phyloP scores from a whole-genome alignment of 2,329 filamentous ascomycete genomes.

The Periglandula ipomoeae region DNA sequence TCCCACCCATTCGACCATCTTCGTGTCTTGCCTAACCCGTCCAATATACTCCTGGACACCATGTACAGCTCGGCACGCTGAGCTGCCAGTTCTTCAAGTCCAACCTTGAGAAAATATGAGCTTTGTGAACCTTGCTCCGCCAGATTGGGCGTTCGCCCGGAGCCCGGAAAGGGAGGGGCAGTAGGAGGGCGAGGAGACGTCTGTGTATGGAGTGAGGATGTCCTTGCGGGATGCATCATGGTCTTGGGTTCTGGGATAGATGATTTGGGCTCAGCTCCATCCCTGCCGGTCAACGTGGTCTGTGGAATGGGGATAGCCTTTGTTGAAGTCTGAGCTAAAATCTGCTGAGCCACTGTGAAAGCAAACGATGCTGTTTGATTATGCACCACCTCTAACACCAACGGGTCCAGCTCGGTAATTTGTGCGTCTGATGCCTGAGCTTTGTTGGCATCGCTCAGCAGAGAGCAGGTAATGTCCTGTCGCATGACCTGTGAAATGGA shows the following conservation, averaged over 20 bases:
- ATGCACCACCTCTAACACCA: constrained; percentile 50
- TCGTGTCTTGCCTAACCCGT: constrained; percentile 59
- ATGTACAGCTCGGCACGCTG: constrained; percentile 74
- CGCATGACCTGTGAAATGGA: constrained; percentile 71
- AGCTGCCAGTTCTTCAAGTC: constrained; percentile 74
- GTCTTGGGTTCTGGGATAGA: constrained; percentile 60
- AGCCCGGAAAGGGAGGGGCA: constrained; percentile 46
- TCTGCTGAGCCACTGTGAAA: constrained; percentile 66
- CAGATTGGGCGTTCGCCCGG: constrained; percentile 28
- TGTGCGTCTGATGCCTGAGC: constrained; percentile 24
- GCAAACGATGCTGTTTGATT: constrained; percentile 71
- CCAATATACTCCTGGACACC: constrained; percentile 70
- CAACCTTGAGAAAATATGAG: constrained; percentile 47
- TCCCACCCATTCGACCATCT: constrained; percentile 74
- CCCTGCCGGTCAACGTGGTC: constrained; percentile 38
- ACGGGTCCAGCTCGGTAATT: constrained; percentile 20
- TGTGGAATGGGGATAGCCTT: constrained; percentile 58
- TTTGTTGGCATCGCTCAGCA: constrained; percentile 36
- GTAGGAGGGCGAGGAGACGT: constrained; percentile 27
- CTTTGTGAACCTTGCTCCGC: constrained; percentile 30
- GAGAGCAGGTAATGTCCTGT: constrained; percentile 58
- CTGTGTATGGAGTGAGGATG: constrained; percentile 48
- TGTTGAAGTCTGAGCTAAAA: constrained; percentile 66
- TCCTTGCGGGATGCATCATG: constrained; percentile 59
- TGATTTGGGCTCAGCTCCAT: constrained; percentile 49